Conservation (phyloP, 371 early-diverging fungal species). For the Parasitella parasitica region DNA sequence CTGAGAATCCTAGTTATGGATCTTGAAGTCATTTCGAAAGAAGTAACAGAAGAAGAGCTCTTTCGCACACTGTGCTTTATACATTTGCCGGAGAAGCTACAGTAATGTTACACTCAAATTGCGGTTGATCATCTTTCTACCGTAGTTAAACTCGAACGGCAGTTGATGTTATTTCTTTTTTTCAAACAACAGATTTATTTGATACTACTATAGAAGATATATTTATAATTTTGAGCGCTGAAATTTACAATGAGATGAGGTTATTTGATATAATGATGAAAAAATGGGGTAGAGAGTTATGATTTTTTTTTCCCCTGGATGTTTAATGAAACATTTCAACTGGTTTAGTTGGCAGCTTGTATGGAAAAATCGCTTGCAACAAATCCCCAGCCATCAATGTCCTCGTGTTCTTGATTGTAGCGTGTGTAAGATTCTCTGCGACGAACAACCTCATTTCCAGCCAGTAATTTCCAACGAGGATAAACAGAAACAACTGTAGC, state of each 20-base stretch:
- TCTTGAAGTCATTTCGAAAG: background rate
- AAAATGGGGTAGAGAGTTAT: background rate
- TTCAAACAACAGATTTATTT: too few relatives aligned
- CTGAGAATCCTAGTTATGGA: background rate
- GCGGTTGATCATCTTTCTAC: too few relatives aligned
- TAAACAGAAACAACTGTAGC: background rate
- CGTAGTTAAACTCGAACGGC: too few relatives aligned
- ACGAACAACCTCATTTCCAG: conserved; percentile 8
- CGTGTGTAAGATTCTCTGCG: background rate
- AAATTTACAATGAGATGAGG: background rate
- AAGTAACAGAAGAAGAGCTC: background rate
- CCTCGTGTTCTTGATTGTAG: background rate
- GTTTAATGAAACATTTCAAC: background rate
- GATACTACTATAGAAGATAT: background rate
- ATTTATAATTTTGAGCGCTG: background rate
- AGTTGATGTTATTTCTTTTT: too few relatives aligned
- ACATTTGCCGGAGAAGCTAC: background rate
- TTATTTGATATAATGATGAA: too few relatives aligned
- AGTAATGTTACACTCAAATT: too few relatives aligned
- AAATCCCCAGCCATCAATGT: background rate
- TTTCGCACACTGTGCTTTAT: background rate
- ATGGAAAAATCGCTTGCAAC: background rate
- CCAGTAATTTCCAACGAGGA: background rate
- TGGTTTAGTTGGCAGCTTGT: background rate
- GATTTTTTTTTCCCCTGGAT: background rate